Evolutionary conservation across 1,284 basidiomycete genomes (phyloP), one percentile per base, ranked within the genome.

Genomic region (Amylostereum chailletii): DNA sequence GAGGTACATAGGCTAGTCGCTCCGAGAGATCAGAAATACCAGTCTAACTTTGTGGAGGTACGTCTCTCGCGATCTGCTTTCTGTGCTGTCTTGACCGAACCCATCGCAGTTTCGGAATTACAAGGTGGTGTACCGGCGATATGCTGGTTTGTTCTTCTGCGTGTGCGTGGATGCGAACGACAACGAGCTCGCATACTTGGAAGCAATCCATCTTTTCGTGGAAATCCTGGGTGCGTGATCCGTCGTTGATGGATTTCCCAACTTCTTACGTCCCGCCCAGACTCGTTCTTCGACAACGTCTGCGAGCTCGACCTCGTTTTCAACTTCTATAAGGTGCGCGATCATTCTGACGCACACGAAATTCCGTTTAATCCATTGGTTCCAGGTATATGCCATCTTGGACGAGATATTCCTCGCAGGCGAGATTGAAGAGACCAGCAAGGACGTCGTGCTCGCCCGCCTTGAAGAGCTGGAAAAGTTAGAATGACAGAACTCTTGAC

Each of bases 381-480:
- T 45, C 47, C 38, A 94, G 88, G 93, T 95, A 5, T 97, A 97
- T 60, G 92, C 96, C 1, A 97, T 99, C 50, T 75, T 99, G 50
- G 96, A 99, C 65, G 95, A 99, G 63, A 91, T 98, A 43, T 98
- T 99, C 71, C 75, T 99, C n/a, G 95, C 95, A 2, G 96, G 96
- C 9, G 95, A 98, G 69, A 90, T 99, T 44, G 93, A 98, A 68
- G 96, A 99, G 70, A 98, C 95, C 27, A 93, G 87, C 65, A 97
- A 97, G 65, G 89, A 93, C 47, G 94, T 97, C 19, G 93, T 99
- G 0, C 70, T 99, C 34, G 80, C 86, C 40, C 79, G 94, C 50
- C 68, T 99, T 47, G 94, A 96, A 58, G 87, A 88, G 60, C 70
- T 96, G 53, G 94, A 95, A 70, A 92, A 92, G 66, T 70, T 96